Evolutionary conservation across 176 grass and related monocot genomes (phyloP), one percentile per base, ranked within the genome.

Genomic region (Miscanthus lutarioriparius): DNA sequence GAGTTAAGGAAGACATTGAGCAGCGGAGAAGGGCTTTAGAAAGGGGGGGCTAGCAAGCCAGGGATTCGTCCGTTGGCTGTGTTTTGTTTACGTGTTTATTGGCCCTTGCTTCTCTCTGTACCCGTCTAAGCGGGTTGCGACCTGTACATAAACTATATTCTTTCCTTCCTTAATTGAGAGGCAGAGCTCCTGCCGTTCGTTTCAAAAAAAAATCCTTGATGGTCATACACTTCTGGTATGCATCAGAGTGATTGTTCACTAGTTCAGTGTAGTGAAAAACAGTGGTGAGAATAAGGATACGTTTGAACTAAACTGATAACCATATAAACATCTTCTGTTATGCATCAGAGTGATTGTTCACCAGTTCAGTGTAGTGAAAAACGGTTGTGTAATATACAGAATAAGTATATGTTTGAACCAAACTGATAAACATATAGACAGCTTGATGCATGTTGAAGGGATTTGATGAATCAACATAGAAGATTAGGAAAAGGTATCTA

Each of bases 401-500:
- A 22, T 44, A 64, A 17, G 14, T 15, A 79, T 22, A n/a, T 43
- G 41, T 61, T 82, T 45, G 13, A 22, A 36, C 39, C 67, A 40
- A 76, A 76, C 22, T 25, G 40, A 82, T 14, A 61, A 37, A 22
- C 79, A 82, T 48, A 62, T 76, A 19, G 70, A 40, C 2, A 79
- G 35, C 4, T 53, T 80, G 41, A 67, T 47, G 32, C 36, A 87
- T 36, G 15, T 32, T 22, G 68, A n/a, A 49, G 15, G 15, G n/a
- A 66, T 78, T 75, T 58, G 10, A 85, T 70, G 51, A 30, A 56
- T 67, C 27, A 53, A 43, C 25, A 66, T 56, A 70, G 7, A 85
- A 67, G 5, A 48, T 74, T 65, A 70, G 33, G 38, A 51, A 88
- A 61, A 78, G 23, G 53, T 74, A 74, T 48, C 51, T 8, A 76